Base-by-base conservation (phyloP, 2,329 filamentous ascomycete species). In the Plenodomus tracheiphilus region DNA sequence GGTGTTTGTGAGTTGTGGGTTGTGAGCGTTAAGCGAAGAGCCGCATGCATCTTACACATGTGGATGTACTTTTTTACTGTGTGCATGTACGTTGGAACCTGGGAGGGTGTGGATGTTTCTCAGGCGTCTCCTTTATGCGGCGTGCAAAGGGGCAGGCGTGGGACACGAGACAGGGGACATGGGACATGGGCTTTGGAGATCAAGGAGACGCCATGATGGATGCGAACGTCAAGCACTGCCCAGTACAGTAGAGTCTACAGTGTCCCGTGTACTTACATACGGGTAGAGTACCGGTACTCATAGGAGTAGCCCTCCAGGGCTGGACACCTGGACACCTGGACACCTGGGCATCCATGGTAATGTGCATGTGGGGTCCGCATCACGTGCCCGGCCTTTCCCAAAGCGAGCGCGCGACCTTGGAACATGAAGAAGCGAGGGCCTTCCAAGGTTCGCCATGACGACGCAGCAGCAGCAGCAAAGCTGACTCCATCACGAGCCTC, bases 91-190 rank as follows among this genome's bases (percentile, higher is more conserved):
- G n/a, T n/a, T n/a, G n/a, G n/a, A n/a, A n/a, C n/a, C n/a, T n/a
- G n/a, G n/a, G 43, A 41, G 46, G 47, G 41, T 46, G 46, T 36
- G 42, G 49, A 39, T 56, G 47, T 41, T 37, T 37, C 42, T 17
- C 22, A 10, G n/a, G n/a, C 43, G 28, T 49, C 57, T 51, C 62
- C 61, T 64, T 64, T 62, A 60, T 65, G 63, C 59, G 45, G 21
- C 22, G 43, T 22, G 44, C 43, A 53, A 49, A n/a, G n/a, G n/a
- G n/a, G n/a, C n/a, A n/a, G n/a, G n/a, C n/a, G n/a, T n/a, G n/a
- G n/a, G n/a, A n/a, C n/a, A n/a, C n/a, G n/a, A n/a, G n/a, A n/a
- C n/a, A n/a, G n/a, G n/a, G 46, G 44, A 39, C 39, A 25, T 25
- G 22, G 22, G 22, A 28, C 42, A 46, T 46, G 39, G 46, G 39